These are phyloP conservation scores for Mycena capillaripes DNA, from an alignment of 768 basidiomycete genomes.

Conservation along the genomic window DNA sequence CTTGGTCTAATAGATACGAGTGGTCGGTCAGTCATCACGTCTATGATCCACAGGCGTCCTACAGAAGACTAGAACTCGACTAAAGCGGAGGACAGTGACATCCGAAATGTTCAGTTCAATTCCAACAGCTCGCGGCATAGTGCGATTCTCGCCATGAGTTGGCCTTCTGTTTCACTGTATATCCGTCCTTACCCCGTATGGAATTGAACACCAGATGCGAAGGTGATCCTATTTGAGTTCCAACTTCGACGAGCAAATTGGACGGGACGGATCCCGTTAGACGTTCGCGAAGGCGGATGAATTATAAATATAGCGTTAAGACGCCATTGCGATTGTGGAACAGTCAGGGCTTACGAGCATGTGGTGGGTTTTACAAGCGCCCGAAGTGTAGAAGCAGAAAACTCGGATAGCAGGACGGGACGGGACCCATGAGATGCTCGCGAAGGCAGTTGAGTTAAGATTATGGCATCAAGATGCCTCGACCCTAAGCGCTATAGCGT, in stretches of 20 bases:
- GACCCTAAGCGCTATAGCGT: not conserved
- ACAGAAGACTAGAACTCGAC: no score
- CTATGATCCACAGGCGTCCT: no score
- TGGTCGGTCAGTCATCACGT: no score
- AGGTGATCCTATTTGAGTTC: not conserved
- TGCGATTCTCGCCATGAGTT: no score
- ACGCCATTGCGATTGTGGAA: not conserved
- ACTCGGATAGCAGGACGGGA: not conserved
- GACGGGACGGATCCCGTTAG: not conserved
- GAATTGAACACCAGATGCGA: not conserved
- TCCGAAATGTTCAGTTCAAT: no score
- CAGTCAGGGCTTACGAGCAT: not conserved
- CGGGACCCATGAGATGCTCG: not conserved
- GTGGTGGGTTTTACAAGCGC: not conserved
- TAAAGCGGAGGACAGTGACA: no score
- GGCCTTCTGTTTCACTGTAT: slow-evolving; percentile 1
- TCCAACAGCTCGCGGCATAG: no score
- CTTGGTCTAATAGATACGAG: not conserved
- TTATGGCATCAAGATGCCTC: no score
- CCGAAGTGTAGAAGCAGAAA: not conserved
- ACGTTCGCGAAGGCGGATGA: not conserved
- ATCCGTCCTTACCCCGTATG: not conserved
- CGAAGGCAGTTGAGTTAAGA: no score
- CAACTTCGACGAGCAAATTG: not conserved
- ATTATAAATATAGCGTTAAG: no score